Evolutionary conservation across 208 protist species (phyloP).

Genomic region (Trypanosoma grayi): DNA sequence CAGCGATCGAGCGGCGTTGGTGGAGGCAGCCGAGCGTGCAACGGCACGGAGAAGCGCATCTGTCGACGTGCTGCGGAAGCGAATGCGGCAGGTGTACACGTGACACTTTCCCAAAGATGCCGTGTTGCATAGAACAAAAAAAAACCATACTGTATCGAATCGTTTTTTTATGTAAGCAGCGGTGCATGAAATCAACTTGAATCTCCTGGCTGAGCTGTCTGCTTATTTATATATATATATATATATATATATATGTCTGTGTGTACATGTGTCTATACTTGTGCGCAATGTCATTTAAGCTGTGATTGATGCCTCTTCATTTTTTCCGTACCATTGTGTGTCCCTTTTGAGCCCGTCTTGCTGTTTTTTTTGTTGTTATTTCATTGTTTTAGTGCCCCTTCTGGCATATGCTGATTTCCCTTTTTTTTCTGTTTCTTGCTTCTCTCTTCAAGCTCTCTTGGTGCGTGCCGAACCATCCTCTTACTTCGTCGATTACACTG

Average conservation of each 20-base stretch:
- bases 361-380: slow-evolving; percentile 5
- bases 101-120: background rate
- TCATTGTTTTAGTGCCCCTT: too few species aligned
- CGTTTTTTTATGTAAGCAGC: background rate
- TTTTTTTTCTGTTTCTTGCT: too few species aligned
- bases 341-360: slow-evolving; percentile 17
- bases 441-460: too few species aligned
- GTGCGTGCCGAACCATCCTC: too few species aligned
- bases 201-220: too few species aligned
- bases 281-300: too few species aligned
- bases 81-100: slow-evolving; percentile 1
- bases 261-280: slow-evolving; percentile 3
- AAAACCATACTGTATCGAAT: too few species aligned
- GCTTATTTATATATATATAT: slow-evolving; percentile 17
- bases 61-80: background rate
- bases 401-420: too few species aligned
- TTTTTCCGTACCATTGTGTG: slow-evolving; percentile 2
- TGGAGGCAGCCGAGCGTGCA: background rate
- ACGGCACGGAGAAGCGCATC: background rate
- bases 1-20: background rate
- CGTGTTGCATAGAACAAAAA: too few species aligned
- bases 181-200: too few species aligned
- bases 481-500: too few species aligned
- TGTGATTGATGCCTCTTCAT: background rate
- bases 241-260: too few species aligned